Evolutionary conservation across 805 yeast species (phyloP).

Genomic region (Isabelozyma heimii): DNA sequence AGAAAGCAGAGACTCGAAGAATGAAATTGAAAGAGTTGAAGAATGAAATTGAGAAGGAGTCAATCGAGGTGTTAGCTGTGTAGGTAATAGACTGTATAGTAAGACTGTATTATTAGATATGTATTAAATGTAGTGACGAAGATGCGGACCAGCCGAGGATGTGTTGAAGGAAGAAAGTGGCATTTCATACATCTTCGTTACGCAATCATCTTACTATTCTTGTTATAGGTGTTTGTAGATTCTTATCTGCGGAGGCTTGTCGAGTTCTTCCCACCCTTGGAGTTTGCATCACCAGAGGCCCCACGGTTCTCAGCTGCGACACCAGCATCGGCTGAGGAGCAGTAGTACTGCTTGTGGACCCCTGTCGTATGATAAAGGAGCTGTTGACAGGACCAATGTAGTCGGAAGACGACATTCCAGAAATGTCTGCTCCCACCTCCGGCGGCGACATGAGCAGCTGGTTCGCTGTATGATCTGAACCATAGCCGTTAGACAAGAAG

Average conservation of each 20-base stretch:
- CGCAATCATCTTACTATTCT: slow-evolving; percentile 27
- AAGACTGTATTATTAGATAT: slow-evolving; percentile 1
- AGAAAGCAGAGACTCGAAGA: slow-evolving; percentile 24
- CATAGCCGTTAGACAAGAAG: slow-evolving; percentile 19
- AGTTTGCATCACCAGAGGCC: slow-evolving; percentile 24
- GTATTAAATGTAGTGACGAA: neutral
- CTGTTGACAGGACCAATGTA: slow-evolving; percentile 21
- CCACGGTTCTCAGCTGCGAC: slow-evolving; percentile 5
- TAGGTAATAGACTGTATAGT: slow-evolving; percentile 1
- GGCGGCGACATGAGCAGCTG: slow-evolving; percentile 10
- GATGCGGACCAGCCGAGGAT: too few relatives aligned
- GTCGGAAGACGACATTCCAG: slow-evolving; percentile 28
- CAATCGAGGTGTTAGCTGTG: slow-evolving; percentile 5
- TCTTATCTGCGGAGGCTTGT: slow-evolving; percentile 36
- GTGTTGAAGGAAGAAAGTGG: too few relatives aligned
- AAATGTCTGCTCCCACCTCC: slow-evolving; percentile 28
- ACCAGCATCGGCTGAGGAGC: neutral
- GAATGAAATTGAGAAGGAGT: slow-evolving; percentile 28
- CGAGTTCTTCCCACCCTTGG: slow-evolving; percentile 38
- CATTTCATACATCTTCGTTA: too few relatives aligned
- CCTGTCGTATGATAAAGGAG: slow-evolving; percentile 12
- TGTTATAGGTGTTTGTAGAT: slow-evolving; percentile 41
- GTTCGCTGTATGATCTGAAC: slow-evolving; percentile 3
- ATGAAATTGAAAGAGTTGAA: slow-evolving; percentile 23
- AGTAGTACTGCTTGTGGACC: neutral